Conservation (phyloP, 169 alveolate genomes). For the Babesia ovata region DNA sequence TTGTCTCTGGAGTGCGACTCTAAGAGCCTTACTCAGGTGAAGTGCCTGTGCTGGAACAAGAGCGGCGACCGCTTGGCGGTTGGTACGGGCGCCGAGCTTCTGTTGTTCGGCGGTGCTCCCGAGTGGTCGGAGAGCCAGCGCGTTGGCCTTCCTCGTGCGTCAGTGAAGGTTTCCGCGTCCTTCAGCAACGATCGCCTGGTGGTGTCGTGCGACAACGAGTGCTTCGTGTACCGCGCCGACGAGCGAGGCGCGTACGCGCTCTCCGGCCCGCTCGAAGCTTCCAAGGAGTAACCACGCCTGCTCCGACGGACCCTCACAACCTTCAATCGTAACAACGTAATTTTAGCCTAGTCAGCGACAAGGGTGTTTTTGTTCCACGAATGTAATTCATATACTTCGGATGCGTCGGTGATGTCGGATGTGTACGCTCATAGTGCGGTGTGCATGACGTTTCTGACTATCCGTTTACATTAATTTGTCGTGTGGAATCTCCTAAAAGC, state of each 20-base stretch:
- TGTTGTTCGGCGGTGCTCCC: constrained; percentile 19
- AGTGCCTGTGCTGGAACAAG: constrained; percentile 48
- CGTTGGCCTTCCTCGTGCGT: constrained; percentile 20
- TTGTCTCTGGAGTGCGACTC: constrained; percentile 28
- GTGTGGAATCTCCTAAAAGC: too few species aligned
- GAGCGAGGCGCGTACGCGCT: constrained; percentile 34
- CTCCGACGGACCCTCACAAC: background rate
- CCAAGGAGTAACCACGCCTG: background rate
- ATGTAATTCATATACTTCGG: too few species aligned
- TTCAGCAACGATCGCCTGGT: constrained; percentile 58
- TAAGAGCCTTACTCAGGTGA: constrained; percentile 20
- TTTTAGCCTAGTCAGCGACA: background rate
- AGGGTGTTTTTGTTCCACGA: too few species aligned
- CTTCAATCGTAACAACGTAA: constrained; percentile 2
- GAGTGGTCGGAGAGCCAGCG: constrained; percentile 33
- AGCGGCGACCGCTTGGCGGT: constrained; percentile 35
- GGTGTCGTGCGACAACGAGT: constrained; percentile 37
- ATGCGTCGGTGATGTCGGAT: too few species aligned
- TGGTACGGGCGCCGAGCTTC: constrained; percentile 25
- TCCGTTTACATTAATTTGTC: too few species aligned
- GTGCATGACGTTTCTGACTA: too few species aligned
- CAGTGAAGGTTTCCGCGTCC: constrained; percentile 15
- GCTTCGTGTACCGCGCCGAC: constrained; percentile 32
- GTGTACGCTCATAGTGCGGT: too few species aligned
- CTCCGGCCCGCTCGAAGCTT: constrained; percentile 13